These are phyloP conservation scores for Hortaea sp. DNA, from an alignment of 2,329 filamentous ascomycete genomes.

Conservation along the genomic window DNA sequence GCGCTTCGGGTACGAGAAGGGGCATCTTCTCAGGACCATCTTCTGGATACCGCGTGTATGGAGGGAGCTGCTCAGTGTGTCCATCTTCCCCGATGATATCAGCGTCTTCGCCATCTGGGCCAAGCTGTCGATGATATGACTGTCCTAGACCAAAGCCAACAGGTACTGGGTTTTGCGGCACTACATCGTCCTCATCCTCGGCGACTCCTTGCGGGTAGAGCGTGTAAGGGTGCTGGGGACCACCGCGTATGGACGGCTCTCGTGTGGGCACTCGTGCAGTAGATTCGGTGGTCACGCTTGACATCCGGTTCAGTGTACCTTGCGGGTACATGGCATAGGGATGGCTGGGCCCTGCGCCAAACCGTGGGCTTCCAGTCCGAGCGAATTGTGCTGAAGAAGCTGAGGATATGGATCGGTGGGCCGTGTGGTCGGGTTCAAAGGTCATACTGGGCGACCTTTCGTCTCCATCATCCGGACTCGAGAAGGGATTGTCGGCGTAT, in stretches of 20 bases:
- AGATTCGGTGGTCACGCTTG: conserved; percentile 62
- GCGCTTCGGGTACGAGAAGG: conserved; percentile 25
- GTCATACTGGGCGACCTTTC: conserved; percentile 14
- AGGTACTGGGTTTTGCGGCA: conserved; percentile 33
- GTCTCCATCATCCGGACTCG: conserved; percentile 24
- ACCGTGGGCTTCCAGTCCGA: conserved; percentile 54
- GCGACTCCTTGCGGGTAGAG: conserved; percentile 73
- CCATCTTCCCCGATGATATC: conserved; percentile 81
- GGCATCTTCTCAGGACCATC: conserved; percentile 48
- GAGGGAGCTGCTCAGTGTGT: conserved; percentile 82
- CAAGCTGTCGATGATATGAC: conserved; percentile 59
- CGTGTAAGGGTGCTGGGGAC: conserved; percentile 74
- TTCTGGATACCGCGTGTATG: conserved; percentile 83
- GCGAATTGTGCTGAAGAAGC: conserved; percentile 29
- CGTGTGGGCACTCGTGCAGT: conserved; percentile 54
- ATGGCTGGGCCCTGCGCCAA: conserved; percentile 64
- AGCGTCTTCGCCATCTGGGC: conserved; percentile 75
- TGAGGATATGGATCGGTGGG: conserved; percentile 23
- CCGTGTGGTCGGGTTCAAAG: conserved; percentile 16
- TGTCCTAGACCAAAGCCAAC: conserved; percentile 63
- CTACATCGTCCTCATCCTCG: conserved; percentile 42
- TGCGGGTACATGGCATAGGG: conserved; percentile 81
- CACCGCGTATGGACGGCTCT: conserved; percentile 24
- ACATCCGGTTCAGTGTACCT: conserved; percentile 47
- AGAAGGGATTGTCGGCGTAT: conserved; percentile 23